Conservation (phyloP, 1,284 basidiomycete species). For the Cutaneotrichosporon spelunceum region DNA sequence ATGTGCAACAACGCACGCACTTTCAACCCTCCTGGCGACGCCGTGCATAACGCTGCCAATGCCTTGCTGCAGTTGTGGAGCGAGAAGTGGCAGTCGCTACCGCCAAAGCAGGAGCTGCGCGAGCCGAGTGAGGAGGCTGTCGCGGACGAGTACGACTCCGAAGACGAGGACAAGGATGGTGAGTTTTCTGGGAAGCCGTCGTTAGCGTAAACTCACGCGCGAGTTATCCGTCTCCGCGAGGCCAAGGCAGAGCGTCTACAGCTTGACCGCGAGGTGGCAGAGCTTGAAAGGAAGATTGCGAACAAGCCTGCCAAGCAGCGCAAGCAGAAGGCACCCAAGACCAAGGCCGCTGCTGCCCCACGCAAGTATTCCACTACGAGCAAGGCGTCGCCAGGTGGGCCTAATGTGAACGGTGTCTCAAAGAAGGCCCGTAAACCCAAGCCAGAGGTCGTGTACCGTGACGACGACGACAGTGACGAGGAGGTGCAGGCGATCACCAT, state of each 20-base stretch:
- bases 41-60: slow-evolving; percentile 77
- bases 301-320: slow-evolving; percentile 21
- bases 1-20: slow-evolving; percentile 90
- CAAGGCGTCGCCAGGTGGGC: slow-evolving; percentile 35
- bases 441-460: slow-evolving; percentile 35
- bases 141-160: slow-evolving; percentile 55
- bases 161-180: slow-evolving; percentile 53
- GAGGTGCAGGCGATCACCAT: slow-evolving; percentile 60
- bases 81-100: slow-evolving; percentile 80
- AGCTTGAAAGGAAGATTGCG: slow-evolving; percentile 32
- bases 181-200: slow-evolving; percentile 24
- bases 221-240: slow-evolving; percentile 20
- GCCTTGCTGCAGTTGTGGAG: slow-evolving; percentile 81
- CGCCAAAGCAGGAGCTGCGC: slow-evolving; percentile 54
- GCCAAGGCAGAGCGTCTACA: slow-evolving; percentile 22
- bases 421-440: slow-evolving; percentile 45
- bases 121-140: slow-evolving; percentile 56
- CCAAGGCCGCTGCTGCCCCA: slow-evolving; percentile 38
- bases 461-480: slow-evolving; percentile 51
- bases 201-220: neutral
- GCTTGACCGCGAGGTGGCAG: slow-evolving; percentile 35
- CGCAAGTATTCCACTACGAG: slow-evolving; percentile 37
- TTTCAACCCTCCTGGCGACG: slow-evolving; percentile 86
- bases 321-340: slow-evolving; percentile 50
- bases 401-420: slow-evolving; percentile 29